A percentile compares a stretch with the other conserved stretches of the same genome.
Evolutionary conservation across 192 early-diverging fungal genomes (phyloP).

Genomic region (Backusella luteola): DNA sequence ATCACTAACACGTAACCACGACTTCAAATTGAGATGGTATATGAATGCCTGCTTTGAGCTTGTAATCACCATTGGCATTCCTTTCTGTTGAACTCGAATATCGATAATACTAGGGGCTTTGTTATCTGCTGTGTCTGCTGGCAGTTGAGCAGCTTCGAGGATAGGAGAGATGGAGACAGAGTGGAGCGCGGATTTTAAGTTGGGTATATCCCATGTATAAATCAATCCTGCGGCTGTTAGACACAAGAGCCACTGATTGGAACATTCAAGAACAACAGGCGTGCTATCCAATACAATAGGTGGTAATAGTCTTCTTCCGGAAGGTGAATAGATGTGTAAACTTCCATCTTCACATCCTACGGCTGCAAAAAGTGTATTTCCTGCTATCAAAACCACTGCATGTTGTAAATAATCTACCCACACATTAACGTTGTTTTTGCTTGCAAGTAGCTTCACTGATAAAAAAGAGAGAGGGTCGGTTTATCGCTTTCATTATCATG

Average conservation of each 20-base stretch:
- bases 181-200: slow-evolving; percentile 46
- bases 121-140: slow-evolving; percentile 18
- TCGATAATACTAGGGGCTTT: slow-evolving; percentile 49
- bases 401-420: slow-evolving; percentile 63
- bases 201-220: slow-evolving; percentile 67
- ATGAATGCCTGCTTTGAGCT: slow-evolving; percentile 58
- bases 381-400: slow-evolving; percentile 59
- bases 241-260: slow-evolving; percentile 60
- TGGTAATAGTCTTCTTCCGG: slow-evolving; percentile 74
- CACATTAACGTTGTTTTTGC: slow-evolving; percentile 35
- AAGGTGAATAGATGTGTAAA: slow-evolving; percentile 61
- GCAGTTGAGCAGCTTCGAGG: slow-evolving; percentile 42
- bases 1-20: slow-evolving; percentile 68
- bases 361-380: slow-evolving; percentile 56
- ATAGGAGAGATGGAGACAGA: slow-evolving; percentile 67
- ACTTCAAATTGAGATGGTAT: slow-evolving; percentile 62
- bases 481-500: background rate
- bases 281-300: slow-evolving; percentile 62
- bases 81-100: slow-evolving; percentile 56
- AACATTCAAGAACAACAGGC: slow-evolving; percentile 56
- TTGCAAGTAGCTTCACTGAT: slow-evolving; percentile 18
- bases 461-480: background rate
- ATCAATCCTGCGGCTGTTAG: slow-evolving; percentile 62
- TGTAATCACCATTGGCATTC: slow-evolving; percentile 64
- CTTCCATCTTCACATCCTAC: slow-evolving; percentile 66